A percentile compares a stretch with the other conserved stretches of the same genome.
Evolutionary conservation across 257 asterid species (phyloP).

Genomic region (Solanum neorickii): DNA sequence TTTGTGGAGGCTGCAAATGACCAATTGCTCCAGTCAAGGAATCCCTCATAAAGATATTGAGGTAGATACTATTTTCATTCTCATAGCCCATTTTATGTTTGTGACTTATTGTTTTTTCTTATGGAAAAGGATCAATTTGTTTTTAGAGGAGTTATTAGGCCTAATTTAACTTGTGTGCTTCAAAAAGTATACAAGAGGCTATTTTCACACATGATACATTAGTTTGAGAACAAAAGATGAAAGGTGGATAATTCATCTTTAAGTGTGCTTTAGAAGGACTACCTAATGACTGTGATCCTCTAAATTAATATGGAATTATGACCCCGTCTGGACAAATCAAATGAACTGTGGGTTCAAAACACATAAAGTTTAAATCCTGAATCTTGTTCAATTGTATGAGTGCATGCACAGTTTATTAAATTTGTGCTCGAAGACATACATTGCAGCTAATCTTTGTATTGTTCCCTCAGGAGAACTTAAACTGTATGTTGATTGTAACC

Average conservation of each 20-base stretch:
- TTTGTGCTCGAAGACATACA: not conserved
- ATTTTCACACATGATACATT: not conserved
- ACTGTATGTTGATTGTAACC: constrained; percentile 73
- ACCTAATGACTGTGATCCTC: not conserved
- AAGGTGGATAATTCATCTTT: not conserved
- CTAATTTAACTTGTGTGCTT: not conserved
- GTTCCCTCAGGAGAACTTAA: constrained; percentile 56
- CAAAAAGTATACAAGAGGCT: not conserved
- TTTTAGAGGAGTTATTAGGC: not conserved
- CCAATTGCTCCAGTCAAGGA: constrained; percentile 93
- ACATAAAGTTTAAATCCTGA: not conserved
- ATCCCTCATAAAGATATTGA: constrained; percentile 83
- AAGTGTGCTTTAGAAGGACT: not conserved
- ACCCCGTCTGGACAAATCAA: not conserved
- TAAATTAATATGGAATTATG: too few species aligned
- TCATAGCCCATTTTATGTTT: not conserved
- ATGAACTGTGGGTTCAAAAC: not conserved
- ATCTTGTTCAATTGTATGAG: not conserved
- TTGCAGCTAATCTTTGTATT: not conserved
- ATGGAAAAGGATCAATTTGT: not conserved
- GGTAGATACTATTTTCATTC: constrained; percentile 17
- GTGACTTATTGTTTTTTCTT: not conserved
- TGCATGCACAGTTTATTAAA: not conserved
- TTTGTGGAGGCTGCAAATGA: constrained; percentile 84
- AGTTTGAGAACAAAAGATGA: not conserved